Evolutionary conservation across 768 basidiomycete species (phyloP).

Genomic region (Suillus subluteus): DNA sequence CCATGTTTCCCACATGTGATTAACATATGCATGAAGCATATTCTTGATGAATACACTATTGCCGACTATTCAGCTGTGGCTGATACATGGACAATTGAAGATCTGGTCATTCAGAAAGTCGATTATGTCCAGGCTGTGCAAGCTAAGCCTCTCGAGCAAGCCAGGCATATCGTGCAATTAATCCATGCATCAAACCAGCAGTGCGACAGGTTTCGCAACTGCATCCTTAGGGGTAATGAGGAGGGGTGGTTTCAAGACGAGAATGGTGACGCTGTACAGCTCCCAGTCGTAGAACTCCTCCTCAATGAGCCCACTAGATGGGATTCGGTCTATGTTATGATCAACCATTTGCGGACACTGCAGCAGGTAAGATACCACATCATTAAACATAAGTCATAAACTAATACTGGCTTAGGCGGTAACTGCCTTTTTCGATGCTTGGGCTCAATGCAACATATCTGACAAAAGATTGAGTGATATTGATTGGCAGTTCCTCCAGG

Average conservation of each 20-base stretch:
- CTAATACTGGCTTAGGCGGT: conserved; percentile 6
- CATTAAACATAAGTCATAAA: background rate
- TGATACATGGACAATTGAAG: too few species aligned
- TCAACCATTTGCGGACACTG: conserved; percentile 17
- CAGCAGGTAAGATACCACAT: conserved; percentile 8
- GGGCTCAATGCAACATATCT: background rate
- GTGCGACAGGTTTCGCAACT: conserved; percentile 7
- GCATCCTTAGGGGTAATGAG: conserved; percentile 11
- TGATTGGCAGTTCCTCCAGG: conserved; percentile 15
- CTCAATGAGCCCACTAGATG: conserved; percentile 41
- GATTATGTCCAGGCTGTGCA: too few species aligned
- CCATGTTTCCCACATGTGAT: conserved; percentile 24
- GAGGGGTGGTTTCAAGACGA: conserved; percentile 3
- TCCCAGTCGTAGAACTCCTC: conserved; percentile 7
- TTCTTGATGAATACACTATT: too few species aligned
- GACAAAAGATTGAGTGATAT: background rate
- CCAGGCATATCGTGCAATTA: too few species aligned
- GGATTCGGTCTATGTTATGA: conserved; percentile 44
- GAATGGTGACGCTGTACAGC: background rate
- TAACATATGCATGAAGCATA: too few species aligned
- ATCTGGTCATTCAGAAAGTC: too few species aligned
- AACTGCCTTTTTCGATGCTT: conserved; percentile 2
- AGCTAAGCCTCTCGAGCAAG: too few species aligned
- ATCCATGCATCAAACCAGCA: too few species aligned
- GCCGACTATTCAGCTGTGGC: too few species aligned